Percentiles rank a stretch among this genome's conserved stretches.
These are phyloP conservation scores for Cicer cuneatum DNA, from an alignment of 306 rosid species.

Conservation along the genomic window DNA sequence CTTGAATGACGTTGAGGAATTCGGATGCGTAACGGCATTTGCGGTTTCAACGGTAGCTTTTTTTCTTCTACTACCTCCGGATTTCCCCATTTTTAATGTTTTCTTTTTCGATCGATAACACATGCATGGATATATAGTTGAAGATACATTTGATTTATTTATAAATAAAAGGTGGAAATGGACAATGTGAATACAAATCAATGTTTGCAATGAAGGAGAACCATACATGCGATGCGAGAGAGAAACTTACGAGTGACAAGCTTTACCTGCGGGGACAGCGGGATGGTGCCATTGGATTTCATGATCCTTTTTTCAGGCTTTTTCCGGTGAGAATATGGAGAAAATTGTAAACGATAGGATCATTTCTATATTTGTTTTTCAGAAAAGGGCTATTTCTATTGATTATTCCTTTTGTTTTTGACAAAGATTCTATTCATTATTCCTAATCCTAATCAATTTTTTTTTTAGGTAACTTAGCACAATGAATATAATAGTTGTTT, in stretches of 20 bases:
- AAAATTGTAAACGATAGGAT: background rate
- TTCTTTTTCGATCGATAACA: background rate
- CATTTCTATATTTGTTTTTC: background rate
- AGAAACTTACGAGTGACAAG: background rate
- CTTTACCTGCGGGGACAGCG: background rate
- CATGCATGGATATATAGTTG: background rate
- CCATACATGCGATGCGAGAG: background rate
- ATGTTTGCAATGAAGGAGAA: slow-evolving; percentile 9
- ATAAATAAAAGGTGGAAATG: background rate
- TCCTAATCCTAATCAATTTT: background rate
- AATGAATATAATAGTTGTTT: background rate
- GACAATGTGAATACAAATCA: background rate
- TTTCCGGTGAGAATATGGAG: background rate
- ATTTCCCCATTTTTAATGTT: slow-evolving; percentile 10
- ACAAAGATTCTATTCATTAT: background rate
- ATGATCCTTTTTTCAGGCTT: background rate
- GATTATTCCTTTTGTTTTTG: background rate
- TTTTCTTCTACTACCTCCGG: slow-evolving; percentile 15
- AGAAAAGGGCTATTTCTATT: background rate
- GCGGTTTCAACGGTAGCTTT: background rate
- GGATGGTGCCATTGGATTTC: background rate
- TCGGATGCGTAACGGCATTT: background rate
- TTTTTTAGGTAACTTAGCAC: background rate
- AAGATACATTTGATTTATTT: background rate
- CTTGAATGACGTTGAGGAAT: background rate